Base-by-base conservation (phyloP, 75 land plant species). In the Adiantum capillusveneris region DNA sequence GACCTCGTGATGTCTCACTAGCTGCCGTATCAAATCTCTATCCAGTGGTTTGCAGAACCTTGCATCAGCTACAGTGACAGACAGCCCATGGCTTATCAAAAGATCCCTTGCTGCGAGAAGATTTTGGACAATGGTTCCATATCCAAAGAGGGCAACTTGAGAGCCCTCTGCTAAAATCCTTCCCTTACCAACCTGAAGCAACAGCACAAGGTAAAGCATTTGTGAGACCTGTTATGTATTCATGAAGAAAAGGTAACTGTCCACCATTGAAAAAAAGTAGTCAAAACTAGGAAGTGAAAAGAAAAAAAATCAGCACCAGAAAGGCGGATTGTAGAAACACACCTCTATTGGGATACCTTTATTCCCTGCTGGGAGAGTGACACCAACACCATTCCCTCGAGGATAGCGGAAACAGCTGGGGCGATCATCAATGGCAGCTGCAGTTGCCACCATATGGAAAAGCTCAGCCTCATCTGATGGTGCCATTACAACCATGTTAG, bases 401-500 rank as follows among this genome's bases (percentile, higher is more conserved):
- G 95, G 95, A 66, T 77, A 89, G 0, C 90, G 81, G 64, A 89
- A 80, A 66, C 95, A 89, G 55, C 69, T 60, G 20, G 95, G 95
- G 1, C 76, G 59, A 65, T 89, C 86, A 61, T 85, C 75, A 62
- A 85, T 75, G 11, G 48, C 57, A 24, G 80, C 84, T 46, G 90
- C 95, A 53, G 95, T 86, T 39, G 90, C 83, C 14, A 89, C 95
- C 84, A 85, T 82, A 65, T 73, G 65, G 25, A 73, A 60, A 21
- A 89, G 77, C 68, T 89, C 84, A 42, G 65, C 73, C 66, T 85
- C 86, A 63, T 85, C 82, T 26, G 95, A 71, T 37, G 95, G 86
- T 39, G 90, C 95, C 95, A 89, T 89, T 55, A 86, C 90, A 31
- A 89, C 66, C 90, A 85, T 85, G 66, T 89, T 89, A 29, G 95